Conservation (phyloP, 495 filamentous ascomycete genomes). For the Penicillium macrosclerotiorum region DNA sequence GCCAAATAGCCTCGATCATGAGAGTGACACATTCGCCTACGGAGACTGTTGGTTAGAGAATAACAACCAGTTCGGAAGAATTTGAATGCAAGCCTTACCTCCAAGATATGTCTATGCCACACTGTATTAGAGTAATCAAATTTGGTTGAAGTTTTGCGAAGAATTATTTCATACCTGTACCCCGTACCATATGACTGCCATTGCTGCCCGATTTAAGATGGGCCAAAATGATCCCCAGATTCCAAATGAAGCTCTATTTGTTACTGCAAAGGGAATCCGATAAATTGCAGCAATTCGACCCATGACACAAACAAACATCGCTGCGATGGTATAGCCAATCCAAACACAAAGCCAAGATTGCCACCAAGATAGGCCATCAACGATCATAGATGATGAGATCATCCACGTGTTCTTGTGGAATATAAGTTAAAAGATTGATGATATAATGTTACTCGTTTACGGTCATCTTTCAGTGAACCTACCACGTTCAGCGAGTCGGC, state of each 20-base stretch:
- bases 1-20: constrained; percentile 84
- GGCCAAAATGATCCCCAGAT: constrained; percentile 91
- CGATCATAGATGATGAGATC: constrained; percentile 84
- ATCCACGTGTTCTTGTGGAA: constrained; percentile 86
- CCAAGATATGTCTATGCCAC: too few species aligned
- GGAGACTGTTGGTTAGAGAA: not conserved
- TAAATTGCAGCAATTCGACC: constrained; percentile 87
- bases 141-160: not conserved
- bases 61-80: too few species aligned
- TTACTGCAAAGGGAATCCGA: constrained; percentile 84
- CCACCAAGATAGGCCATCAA: constrained; percentile 86
- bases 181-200: constrained; percentile 77
- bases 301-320: constrained; percentile 70
- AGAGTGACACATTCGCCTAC: constrained; percentile 69
- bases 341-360: constrained; percentile 89
- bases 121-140: not conserved
- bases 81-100: too few species aligned
- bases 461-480: constrained; percentile 19
- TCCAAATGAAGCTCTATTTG: constrained; percentile 74
- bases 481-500: constrained; percentile 93
- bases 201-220: constrained; percentile 82
- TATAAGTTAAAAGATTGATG: constrained; percentile 9
- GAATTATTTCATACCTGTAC: constrained; percentile 73
- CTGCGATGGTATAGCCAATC: constrained; percentile 79
- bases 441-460: not conserved